Conservation (phyloP, 441 rosid genomes). For the Capsella rubella region DNA sequence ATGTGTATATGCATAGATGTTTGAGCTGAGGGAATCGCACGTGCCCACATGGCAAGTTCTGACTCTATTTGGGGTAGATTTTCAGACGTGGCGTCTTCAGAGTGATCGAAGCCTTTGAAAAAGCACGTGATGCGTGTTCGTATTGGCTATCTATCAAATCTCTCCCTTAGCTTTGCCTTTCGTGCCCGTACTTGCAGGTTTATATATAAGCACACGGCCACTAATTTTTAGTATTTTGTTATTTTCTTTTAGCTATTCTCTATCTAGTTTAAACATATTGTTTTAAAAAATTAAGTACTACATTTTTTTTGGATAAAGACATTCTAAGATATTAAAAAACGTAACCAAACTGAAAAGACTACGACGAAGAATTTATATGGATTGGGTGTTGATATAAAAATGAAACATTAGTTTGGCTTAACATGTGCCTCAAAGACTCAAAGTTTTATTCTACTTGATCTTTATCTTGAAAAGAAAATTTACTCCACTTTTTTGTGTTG, state of each 20-base stretch:
- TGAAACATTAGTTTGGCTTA: slow-evolving; percentile 6
- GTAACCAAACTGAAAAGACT: slow-evolving; percentile 27
- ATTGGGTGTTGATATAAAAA: neutral
- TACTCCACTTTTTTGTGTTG: neutral
- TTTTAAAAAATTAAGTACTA: too few species aligned
- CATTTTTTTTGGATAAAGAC: neutral
- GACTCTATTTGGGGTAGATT: slow-evolving; percentile 40
- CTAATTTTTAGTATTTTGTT: slow-evolving; percentile 18
- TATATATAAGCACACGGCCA: slow-evolving; percentile 41
- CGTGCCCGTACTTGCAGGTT: slow-evolving; percentile 37
- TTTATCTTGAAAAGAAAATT: neutral
- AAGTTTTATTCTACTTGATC: too few species aligned
- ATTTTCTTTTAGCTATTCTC: neutral
- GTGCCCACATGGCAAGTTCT: slow-evolving; percentile 40
- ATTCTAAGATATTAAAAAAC: neutral
- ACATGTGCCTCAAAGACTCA: slow-evolving; percentile 25
- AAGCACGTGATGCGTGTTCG: slow-evolving; percentile 48
- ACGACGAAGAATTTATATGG: neutral
- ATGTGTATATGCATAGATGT: slow-evolving; percentile 46
- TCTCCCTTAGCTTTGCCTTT: neutral
- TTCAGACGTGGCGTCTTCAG: slow-evolving; percentile 31
- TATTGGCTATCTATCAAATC: slow-evolving; percentile 40
- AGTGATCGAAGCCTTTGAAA: slow-evolving; percentile 36
- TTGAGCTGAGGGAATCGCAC: slow-evolving; percentile 48
- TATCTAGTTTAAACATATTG: neutral